Evolutionary conservation across 306 rosid species (phyloP).

Genomic region (Adenanthera pavonina): DNA sequence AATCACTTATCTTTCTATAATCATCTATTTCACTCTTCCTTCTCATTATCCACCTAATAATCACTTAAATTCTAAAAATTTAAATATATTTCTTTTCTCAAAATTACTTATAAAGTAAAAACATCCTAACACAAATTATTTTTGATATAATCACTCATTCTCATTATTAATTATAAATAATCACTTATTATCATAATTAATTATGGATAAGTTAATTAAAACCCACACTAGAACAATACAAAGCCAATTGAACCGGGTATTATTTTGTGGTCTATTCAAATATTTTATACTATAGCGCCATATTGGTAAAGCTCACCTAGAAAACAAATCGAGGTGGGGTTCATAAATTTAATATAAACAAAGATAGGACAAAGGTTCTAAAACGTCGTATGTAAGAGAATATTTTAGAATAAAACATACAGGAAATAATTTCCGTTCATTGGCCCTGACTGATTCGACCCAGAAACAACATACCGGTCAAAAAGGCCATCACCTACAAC

Average conservation of each 20-base stretch:
- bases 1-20: no score
- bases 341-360: not conserved
- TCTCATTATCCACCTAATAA: no score
- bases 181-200: no score
- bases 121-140: no score
- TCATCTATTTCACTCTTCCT: no score
- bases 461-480: not conserved
- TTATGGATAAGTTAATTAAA: no score
- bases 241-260: not conserved
- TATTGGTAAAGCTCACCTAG: not conserved
- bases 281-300: not conserved
- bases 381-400: not conserved
- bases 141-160: no score
- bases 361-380: not conserved
- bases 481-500: conserved; percentile 6
- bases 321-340: not conserved
- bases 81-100: no score
- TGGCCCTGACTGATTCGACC: conserved; percentile 7
- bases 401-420: not conserved
- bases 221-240: no score
- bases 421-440: conserved; percentile 3
- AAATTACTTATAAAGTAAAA: no score
- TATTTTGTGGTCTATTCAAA: not conserved
- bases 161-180: no score
- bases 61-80: no score